Evolutionary conservation across 305 asterid species (phyloP).

Genomic region (Fraxinus sp.): DNA sequence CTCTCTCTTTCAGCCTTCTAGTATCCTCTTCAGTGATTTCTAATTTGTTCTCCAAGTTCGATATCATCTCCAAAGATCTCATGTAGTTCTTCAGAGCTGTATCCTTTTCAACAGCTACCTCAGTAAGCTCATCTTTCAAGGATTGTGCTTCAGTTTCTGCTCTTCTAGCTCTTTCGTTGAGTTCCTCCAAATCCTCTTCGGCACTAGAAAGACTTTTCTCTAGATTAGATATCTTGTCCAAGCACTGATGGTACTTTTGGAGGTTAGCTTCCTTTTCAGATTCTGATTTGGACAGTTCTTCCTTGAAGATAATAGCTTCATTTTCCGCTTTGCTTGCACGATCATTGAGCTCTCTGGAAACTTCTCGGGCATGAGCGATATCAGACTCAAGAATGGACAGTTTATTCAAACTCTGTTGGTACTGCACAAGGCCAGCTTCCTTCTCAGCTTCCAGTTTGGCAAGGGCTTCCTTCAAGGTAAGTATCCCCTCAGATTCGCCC

Average conservation of each 20-base stretch:
- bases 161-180: slow-evolving; percentile 46
- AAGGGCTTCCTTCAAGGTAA: slow-evolving; percentile 59
- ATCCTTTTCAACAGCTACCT: slow-evolving; percentile 61
- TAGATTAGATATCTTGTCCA: slow-evolving; percentile 63
- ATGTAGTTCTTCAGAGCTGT: slow-evolving; percentile 70
- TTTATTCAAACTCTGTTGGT: slow-evolving; percentile 64
- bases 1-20: slow-evolving; percentile 56
- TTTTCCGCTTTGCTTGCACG: slow-evolving; percentile 75
- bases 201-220: slow-evolving; percentile 47
- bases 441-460: slow-evolving; percentile 84
- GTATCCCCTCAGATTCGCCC: slow-evolving; percentile 60
- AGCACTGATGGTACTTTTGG: slow-evolving; percentile 58
- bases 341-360: slow-evolving; percentile 59
- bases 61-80: slow-evolving; percentile 61
- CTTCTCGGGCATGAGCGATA: slow-evolving; percentile 57
- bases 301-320: slow-evolving; percentile 63
- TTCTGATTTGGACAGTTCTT: slow-evolving; percentile 56
- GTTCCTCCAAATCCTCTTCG: slow-evolving; percentile 46
- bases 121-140: slow-evolving; percentile 49
- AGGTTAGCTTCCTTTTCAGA: slow-evolving; percentile 76
- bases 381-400: slow-evolving; percentile 63
- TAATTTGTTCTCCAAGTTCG: slow-evolving; percentile 73
- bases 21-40: slow-evolving; percentile 65
- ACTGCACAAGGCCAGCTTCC: slow-evolving; percentile 72
- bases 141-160: slow-evolving; percentile 64